A percentile compares a stretch with the other conserved stretches of the same genome.
Evolutionary conservation across 2,329 filamentous ascomycete species (phyloP).

Genomic region (Thielaviopsis populi): DNA sequence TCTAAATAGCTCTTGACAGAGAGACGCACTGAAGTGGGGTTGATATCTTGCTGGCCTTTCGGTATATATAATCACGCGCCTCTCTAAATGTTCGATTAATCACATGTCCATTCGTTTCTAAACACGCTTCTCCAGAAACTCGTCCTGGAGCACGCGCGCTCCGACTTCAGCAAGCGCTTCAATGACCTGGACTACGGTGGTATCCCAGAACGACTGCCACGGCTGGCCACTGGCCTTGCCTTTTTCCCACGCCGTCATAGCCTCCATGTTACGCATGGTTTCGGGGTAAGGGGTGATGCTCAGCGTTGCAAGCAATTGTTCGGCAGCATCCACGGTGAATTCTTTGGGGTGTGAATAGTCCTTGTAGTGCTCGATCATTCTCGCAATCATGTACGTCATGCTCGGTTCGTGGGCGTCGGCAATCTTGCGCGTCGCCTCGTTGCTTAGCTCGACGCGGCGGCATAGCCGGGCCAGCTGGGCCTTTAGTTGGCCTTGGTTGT

Average conservation of each 20-base stretch:
- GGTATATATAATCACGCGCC: background rate
- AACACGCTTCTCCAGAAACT: slow-evolving; percentile 23
- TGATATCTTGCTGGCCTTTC: background rate
- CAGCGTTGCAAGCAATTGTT: slow-evolving; percentile 32
- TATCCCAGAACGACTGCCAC: slow-evolving; percentile 34
- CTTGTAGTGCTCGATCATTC: slow-evolving; percentile 21
- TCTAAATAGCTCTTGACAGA: background rate
- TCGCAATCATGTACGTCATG: slow-evolving; percentile 27
- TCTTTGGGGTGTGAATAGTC: slow-evolving; percentile 28
- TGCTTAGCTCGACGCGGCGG: slow-evolving; percentile 18
- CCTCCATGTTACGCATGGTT: no score
- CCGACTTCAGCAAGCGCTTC: slow-evolving; percentile 33
- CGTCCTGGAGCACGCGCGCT: slow-evolving; percentile 28
- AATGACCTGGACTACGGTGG: slow-evolving; percentile 34
- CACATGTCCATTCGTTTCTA: background rate
- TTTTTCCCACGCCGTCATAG: slow-evolving; percentile 16
- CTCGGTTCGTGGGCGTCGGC: slow-evolving; percentile 23
- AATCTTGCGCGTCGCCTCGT: slow-evolving; percentile 15
- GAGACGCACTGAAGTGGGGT: no score
- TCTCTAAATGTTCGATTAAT: background rate
- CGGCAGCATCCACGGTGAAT: slow-evolving; percentile 24
- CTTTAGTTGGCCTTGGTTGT: slow-evolving; percentile 22
- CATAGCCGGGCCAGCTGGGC: slow-evolving; percentile 1
- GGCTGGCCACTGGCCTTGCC: slow-evolving; percentile 27
- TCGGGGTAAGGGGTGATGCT: no score